phyloP scores from a whole-genome alignment of 768 basidiomycete species.

The Gelatoporia subvermispora region DNA sequence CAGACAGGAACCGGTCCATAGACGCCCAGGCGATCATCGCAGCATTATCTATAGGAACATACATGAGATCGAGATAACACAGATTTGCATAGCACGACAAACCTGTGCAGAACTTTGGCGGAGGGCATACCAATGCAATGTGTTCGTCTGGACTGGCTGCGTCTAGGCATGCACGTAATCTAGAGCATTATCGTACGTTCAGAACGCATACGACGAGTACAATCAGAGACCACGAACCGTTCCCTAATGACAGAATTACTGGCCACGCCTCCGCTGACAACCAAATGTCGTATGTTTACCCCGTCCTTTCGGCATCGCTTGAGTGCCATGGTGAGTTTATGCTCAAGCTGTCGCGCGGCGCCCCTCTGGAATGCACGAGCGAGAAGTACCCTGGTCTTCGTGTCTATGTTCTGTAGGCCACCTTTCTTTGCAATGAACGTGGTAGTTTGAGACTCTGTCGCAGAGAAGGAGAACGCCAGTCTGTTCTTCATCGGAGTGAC shows the following conservation, averaged over 20 bases:
- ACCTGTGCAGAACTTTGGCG: constrained; percentile 80
- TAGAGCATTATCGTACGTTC: constrained; percentile 15
- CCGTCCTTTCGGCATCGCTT: constrained; percentile 37
- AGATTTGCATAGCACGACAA: constrained; percentile 8
- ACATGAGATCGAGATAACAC: background rate
- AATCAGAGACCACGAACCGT: constrained; percentile 47
- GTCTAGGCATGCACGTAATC: constrained; percentile 28
- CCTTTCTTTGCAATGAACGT: constrained; percentile 43
- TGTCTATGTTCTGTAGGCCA: constrained; percentile 33
- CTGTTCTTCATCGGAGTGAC: constrained; percentile 39
- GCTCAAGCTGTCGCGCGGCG: constrained; percentile 67
- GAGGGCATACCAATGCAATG: constrained; percentile 66
- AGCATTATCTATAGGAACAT: constrained; percentile 68
- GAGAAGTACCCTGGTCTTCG: constrained; percentile 39
- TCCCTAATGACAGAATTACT: constrained; percentile 70
- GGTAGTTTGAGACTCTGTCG: constrained; percentile 69
- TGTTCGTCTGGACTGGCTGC: constrained; percentile 23
- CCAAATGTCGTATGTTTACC: constrained; percentile 52
- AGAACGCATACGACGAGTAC: background rate
- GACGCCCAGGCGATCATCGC: constrained; percentile 96
- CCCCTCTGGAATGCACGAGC: constrained; percentile 71
- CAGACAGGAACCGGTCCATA: constrained; percentile 68
- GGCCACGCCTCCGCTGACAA: constrained; percentile 92
- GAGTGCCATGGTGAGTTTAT: constrained; percentile 61
- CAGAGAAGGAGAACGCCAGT: constrained; percentile 74